Percentiles rank a stretch among this genome's conserved stretches.
Conservation (phyloP, 164 flowering plant genomes). For the Vitis vinifera region DNA sequence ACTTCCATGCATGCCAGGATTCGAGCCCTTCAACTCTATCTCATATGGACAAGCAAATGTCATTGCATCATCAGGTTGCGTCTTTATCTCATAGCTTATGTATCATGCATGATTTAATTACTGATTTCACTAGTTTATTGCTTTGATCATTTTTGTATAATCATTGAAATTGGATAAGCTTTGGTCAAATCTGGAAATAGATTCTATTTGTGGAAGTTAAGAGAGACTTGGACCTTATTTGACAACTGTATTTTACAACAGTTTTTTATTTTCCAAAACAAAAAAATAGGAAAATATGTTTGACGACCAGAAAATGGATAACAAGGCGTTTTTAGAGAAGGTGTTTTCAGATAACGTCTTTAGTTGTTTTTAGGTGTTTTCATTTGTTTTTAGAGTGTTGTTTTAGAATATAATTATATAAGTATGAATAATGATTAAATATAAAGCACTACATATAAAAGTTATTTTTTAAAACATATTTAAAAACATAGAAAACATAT, state of each 20-base stretch:
- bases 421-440: background rate
- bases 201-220: background rate
- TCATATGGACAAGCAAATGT: background rate
- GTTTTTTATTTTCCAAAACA: too few relatives aligned
- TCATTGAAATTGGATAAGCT: background rate
- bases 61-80: conserved; percentile 13
- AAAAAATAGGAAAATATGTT: too few relatives aligned
- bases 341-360: background rate
- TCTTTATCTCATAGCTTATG: background rate
- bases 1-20: background rate
- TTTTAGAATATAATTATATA: background rate
- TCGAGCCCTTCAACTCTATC: conserved; percentile 6
- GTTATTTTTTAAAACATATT: too few relatives aligned
- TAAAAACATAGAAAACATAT: too few relatives aligned
- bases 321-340: background rate
- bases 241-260: too few relatives aligned
- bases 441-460: background rate
- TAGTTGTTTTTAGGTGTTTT: too few relatives aligned
- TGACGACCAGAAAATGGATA: background rate
- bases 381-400: too few relatives aligned
- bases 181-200: background rate
- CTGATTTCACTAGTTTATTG: background rate
- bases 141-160: background rate
- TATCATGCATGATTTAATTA: background rate
- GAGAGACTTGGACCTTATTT: background rate